Base-by-base conservation (phyloP, 352 stramenopile genomes). In the Thalassiosira ordinaria region DNA sequence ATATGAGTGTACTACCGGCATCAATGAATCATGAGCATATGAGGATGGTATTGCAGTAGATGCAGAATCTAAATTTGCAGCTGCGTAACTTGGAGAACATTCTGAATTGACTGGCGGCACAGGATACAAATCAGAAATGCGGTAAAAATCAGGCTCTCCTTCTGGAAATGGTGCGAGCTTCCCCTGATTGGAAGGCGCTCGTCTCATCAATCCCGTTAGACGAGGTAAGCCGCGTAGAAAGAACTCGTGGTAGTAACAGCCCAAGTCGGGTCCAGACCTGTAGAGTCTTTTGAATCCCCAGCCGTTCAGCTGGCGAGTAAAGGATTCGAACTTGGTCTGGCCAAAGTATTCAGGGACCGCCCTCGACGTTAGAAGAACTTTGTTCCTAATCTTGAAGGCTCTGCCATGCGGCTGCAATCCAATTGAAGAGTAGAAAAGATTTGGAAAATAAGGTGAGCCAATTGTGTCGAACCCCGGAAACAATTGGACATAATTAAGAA, bases 331-430 rank as follows among this genome's bases (percentile, higher is more conserved):
- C 52, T 74, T 74, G 1, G 60, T 56, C 78, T 96, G 93, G 64
- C 93, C 94, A 72, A 96, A 96, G 73, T 96, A 96, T 44, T 91
- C 91, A 5, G 95, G 94, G 51, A 96, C 39, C 0, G 73, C 63
- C 24, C 44, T 18, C n/a, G 51, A 26, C 0, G 74, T 33, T 6
- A 84, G 44, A 2, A 64, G 13, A 3, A 68, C 55, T 35, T 73
- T 84, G 20, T 76, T 22, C 18, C 73, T 24, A 13, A 84, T 27
- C 33, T 72, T 84, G 16, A 63, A 76, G 4, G 49, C 47, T 20
- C 69, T 53, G 5, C 68, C 68, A 24, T 78, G 68, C 13, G 68
- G 68, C 68, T 75, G n/a, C 11, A 59, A 59, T 29, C 14, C 13
- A 39, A 22, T 55, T 56, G 20, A 68, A 33, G 22, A 14, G 2